Percentiles rank a stretch among this genome's conserved stretches.
Conservation (phyloP, 441 rosid species). For the Aleurites moluccanus region DNA sequence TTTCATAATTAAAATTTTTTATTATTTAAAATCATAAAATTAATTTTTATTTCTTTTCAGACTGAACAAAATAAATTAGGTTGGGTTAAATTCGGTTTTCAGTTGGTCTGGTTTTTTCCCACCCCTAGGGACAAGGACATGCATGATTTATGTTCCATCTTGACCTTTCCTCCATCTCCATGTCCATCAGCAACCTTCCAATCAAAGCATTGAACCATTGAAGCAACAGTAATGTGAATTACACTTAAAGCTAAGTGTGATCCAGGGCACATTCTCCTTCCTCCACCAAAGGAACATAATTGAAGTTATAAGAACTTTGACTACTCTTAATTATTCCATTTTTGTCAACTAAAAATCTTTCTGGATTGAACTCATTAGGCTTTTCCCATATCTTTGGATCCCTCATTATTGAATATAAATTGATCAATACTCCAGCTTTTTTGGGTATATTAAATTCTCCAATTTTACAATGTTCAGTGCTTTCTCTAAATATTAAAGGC, state of each 20-base stretch:
- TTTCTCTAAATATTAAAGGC: slow-evolving; percentile 26
- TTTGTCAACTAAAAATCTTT: slow-evolving; percentile 31
- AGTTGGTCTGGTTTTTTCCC: no score
- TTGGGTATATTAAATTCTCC: slow-evolving; percentile 24
- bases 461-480: slow-evolving; percentile 31
- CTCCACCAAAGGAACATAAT: slow-evolving; percentile 36
- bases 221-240: slow-evolving; percentile 1
- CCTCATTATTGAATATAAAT: slow-evolving; percentile 42
- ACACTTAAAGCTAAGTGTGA: slow-evolving; percentile 28
- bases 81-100: no score
- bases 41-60: no score
- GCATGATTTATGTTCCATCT: not conserved
- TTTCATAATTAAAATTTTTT: no score
- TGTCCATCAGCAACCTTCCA: not conserved
- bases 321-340: not conserved
- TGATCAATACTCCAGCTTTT: slow-evolving; percentile 27
- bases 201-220: slow-evolving; percentile 22
- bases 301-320: not conserved
- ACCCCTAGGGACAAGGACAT: not conserved
- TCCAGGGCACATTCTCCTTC: slow-evolving; percentile 41
- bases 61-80: no score
- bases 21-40: no score
- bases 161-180: not conserved
- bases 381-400: slow-evolving; percentile 29
- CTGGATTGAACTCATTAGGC: slow-evolving; percentile 31